Conservation (phyloP, 1,139 yeast genomes). For the Trichomonascaceae sp. region DNA sequence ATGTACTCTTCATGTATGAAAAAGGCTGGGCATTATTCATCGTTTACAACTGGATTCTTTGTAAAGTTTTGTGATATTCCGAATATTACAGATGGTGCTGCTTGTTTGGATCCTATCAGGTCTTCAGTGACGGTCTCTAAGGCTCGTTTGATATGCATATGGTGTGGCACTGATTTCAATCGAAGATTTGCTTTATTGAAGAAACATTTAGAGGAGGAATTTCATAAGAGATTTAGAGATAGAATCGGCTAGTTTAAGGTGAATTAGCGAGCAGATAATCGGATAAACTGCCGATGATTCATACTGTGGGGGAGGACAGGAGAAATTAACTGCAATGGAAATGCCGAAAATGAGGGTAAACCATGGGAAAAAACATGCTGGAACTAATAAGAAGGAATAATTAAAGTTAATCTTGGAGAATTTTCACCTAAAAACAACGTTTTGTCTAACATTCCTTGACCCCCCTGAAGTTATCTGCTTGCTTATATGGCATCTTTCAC, state of each 20-base stretch:
- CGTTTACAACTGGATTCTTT: constrained; percentile 62
- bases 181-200: constrained; percentile 45
- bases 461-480: not conserved
- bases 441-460: not conserved
- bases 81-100: constrained; percentile 10
- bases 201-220: constrained; percentile 45
- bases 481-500: too few relatives aligned
- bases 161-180: constrained; percentile 44
- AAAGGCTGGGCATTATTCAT: constrained; percentile 61
- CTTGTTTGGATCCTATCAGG: constrained; percentile 17
- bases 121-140: constrained; percentile 29
- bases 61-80: constrained; percentile 42
- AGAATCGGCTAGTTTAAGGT: not conserved
- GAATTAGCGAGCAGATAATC: too few relatives aligned
- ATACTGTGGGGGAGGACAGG: not conserved
- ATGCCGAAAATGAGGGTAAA: too few relatives aligned
- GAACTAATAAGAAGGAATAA: too few relatives aligned
- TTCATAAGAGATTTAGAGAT: constrained; percentile 14
- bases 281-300: too few relatives aligned
- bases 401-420: not conserved
- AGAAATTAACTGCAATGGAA: too few relatives aligned
- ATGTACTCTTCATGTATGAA: constrained; percentile 50
- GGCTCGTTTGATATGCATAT: constrained; percentile 43
- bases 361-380: too few relatives aligned
- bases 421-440: too few relatives aligned